A percentile compares a stretch with the other conserved stretches of the same genome.
Evolutionary conservation across 2,329 filamentous ascomycete genomes (phyloP).

Genomic region (Cadophora sp.): DNA sequence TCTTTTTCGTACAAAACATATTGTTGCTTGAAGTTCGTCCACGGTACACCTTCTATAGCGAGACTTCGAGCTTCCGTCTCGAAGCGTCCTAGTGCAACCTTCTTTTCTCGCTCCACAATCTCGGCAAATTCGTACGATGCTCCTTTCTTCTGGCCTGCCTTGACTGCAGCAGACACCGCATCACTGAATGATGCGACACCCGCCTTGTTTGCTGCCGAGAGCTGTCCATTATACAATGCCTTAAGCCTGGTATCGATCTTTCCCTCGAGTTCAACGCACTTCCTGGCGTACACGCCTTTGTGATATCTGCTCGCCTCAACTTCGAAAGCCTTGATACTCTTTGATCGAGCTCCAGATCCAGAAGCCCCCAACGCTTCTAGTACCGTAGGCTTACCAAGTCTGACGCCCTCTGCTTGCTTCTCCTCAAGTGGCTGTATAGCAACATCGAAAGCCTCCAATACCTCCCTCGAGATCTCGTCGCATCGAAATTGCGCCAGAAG

Average conservation of each 20-base stretch:
- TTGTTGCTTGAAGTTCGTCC: slow-evolving; percentile 88
- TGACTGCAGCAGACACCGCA: slow-evolving; percentile 85
- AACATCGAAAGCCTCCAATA: slow-evolving; percentile 82
- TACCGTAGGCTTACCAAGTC: slow-evolving; percentile 75
- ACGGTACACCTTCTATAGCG: slow-evolving; percentile 78
- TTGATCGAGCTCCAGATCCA: slow-evolving; percentile 74
- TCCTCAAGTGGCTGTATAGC: slow-evolving; percentile 86
- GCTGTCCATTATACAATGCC: slow-evolving; percentile 84
- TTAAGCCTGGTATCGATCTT: slow-evolving; percentile 92
- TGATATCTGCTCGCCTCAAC: slow-evolving; percentile 92
- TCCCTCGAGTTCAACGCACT: slow-evolving; percentile 81
- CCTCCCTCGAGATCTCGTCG: slow-evolving; percentile 93
- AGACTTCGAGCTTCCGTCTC: slow-evolving; percentile 77
- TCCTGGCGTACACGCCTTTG: slow-evolving; percentile 90
- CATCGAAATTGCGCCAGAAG: slow-evolving; percentile 96
- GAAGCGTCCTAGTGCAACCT: slow-evolving; percentile 76
- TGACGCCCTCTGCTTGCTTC: slow-evolving; percentile 76
- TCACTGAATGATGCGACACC: slow-evolving; percentile 87
- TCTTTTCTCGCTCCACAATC: slow-evolving; percentile 86
- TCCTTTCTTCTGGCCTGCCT: slow-evolving; percentile 90
- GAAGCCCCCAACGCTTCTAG: slow-evolving; percentile 76
- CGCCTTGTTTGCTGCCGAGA: slow-evolving; percentile 86
- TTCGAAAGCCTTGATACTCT: slow-evolving; percentile 85
- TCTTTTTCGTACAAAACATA: slow-evolving; percentile 85
- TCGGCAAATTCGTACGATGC: slow-evolving; percentile 93